These are phyloP conservation scores for Verticillium tricorpus DNA, from an alignment of 2,329 filamentous ascomycete species.

Conservation along the genomic window DNA sequence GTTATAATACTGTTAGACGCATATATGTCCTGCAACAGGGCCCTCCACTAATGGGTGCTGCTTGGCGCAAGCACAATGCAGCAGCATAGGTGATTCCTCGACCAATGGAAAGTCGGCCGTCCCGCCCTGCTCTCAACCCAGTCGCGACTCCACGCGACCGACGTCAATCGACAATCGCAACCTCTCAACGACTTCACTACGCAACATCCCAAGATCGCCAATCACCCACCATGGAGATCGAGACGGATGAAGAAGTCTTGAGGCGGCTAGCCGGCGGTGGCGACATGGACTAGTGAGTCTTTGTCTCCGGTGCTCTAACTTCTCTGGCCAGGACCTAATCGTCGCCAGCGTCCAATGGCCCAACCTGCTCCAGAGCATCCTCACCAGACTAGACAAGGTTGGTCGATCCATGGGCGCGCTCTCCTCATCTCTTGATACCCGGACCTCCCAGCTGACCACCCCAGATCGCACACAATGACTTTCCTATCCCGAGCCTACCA, in stretches of 20 bases:
- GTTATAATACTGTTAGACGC: too few relatives aligned
- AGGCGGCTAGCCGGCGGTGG: slow-evolving; percentile 46
- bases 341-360: slow-evolving; percentile 63
- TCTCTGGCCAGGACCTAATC: neutral
- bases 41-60: too few relatives aligned
- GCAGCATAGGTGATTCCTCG: neutral
- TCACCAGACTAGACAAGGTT: slow-evolving; percentile 64
- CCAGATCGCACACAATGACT: slow-evolving; percentile 72
- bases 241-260: slow-evolving; percentile 47
- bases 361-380: slow-evolving; percentile 57
- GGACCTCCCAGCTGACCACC: slow-evolving; percentile 4
- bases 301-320: neutral
- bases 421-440: slow-evolving; percentile 4
- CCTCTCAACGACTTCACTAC: neutral
- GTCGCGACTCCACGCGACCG: neutral
- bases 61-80: neutral
- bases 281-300: slow-evolving; percentile 50
- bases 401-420: slow-evolving; percentile 35
- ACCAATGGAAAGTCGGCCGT: neutral
- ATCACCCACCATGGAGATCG: slow-evolving; percentile 47
- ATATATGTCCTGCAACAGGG: too few relatives aligned
- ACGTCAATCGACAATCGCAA: neutral
- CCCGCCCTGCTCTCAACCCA: neutral
- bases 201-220: neutral
- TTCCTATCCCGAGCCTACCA: slow-evolving; percentile 63